These are phyloP conservation scores for Grigorovia humatica DNA, from an alignment of 805 yeast genomes.

Conservation along the genomic window DNA sequence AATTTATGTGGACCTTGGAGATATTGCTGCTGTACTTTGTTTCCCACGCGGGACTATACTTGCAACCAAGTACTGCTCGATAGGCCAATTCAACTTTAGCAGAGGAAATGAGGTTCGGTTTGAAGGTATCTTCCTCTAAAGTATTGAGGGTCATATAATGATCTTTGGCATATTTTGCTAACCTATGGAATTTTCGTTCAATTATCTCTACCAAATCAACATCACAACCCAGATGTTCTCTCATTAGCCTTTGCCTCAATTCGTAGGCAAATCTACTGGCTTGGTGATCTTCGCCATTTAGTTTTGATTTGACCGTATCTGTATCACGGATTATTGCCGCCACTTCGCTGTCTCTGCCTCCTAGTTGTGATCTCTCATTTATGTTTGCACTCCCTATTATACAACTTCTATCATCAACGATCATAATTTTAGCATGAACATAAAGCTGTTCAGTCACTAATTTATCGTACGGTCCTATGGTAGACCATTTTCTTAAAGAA, in stretches of 20 bases:
- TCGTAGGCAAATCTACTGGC: slow-evolving; percentile 89
- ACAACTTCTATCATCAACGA: slow-evolving; percentile 88
- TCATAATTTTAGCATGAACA: slow-evolving; percentile 84
- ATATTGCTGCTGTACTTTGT: slow-evolving; percentile 32
- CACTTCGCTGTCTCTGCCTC: slow-evolving; percentile 87
- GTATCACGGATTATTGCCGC: slow-evolving; percentile 84
- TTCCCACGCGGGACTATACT: slow-evolving; percentile 36
- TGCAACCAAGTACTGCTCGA: slow-evolving; percentile 46
- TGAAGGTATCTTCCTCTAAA: slow-evolving; percentile 1
- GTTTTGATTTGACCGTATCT: slow-evolving; percentile 49
- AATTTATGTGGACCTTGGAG: slow-evolving; percentile 11
- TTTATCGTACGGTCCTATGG: slow-evolving; percentile 63
- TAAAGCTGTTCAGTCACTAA: slow-evolving; percentile 85
- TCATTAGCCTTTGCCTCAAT: slow-evolving; percentile 80
- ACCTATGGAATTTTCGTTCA: slow-evolving; percentile 53
- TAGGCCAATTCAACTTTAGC: slow-evolving; percentile 71
- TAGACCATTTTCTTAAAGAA: slow-evolving; percentile 92
- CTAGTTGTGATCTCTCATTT: slow-evolving; percentile 93
- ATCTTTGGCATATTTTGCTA: slow-evolving; percentile 28
- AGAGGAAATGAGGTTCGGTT: slow-evolving; percentile 31
- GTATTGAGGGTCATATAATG: slow-evolving; percentile 20
- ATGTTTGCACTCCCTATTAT: slow-evolving; percentile 96
- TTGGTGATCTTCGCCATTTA: slow-evolving; percentile 73
- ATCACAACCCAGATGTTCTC: slow-evolving; percentile 93
- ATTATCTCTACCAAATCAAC: slow-evolving; percentile 76